Conservation (phyloP, 345 rosid genomes). For the Anastatica hierochuntica region DNA sequence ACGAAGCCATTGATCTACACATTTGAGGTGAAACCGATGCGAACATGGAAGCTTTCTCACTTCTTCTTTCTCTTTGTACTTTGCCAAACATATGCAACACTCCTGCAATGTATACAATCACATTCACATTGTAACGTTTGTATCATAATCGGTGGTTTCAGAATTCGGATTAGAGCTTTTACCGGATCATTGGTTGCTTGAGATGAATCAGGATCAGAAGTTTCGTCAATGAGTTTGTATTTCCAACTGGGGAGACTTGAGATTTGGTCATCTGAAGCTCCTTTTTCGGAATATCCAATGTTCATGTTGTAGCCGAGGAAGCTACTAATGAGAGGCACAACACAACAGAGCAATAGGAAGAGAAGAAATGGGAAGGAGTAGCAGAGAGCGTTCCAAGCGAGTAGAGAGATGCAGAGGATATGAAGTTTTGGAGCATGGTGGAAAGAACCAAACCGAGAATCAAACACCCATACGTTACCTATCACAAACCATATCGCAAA, state of each 20-base stretch:
- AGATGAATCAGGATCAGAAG: slow-evolving; percentile 15
- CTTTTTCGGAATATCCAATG: slow-evolving; percentile 54
- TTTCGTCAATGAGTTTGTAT: slow-evolving; percentile 40
- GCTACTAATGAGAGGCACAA: slow-evolving; percentile 69
- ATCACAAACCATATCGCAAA: slow-evolving; percentile 97
- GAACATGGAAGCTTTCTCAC: slow-evolving; percentile 80
- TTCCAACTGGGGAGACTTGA: slow-evolving; percentile 70
- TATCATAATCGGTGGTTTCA: neutral
- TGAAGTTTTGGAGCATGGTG: slow-evolving; percentile 72
- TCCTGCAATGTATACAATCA: slow-evolving; percentile 38
- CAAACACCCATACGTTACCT: slow-evolving; percentile 95
- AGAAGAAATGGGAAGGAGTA: slow-evolving; percentile 87
- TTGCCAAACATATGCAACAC: slow-evolving; percentile 87
- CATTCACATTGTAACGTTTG: neutral
- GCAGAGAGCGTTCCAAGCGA: slow-evolving; percentile 86
- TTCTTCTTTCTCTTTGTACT: slow-evolving; percentile 79
- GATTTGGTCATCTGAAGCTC: slow-evolving; percentile 88
- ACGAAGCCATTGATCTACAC: slow-evolving; percentile 95
- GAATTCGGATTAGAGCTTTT: slow-evolving; percentile 2
- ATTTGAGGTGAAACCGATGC: slow-evolving; percentile 80
- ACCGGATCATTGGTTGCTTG: slow-evolving; percentile 37
- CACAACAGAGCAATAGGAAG: slow-evolving; percentile 80
- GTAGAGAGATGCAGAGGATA: slow-evolving; percentile 74
- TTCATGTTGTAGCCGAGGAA: slow-evolving; percentile 92
- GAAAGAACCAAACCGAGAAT: slow-evolving; percentile 80